Evolutionary conservation across 1,284 basidiomycete species (phyloP), one percentile per base, ranked within the genome.

Genomic region (Clitocybe nebularis): DNA sequence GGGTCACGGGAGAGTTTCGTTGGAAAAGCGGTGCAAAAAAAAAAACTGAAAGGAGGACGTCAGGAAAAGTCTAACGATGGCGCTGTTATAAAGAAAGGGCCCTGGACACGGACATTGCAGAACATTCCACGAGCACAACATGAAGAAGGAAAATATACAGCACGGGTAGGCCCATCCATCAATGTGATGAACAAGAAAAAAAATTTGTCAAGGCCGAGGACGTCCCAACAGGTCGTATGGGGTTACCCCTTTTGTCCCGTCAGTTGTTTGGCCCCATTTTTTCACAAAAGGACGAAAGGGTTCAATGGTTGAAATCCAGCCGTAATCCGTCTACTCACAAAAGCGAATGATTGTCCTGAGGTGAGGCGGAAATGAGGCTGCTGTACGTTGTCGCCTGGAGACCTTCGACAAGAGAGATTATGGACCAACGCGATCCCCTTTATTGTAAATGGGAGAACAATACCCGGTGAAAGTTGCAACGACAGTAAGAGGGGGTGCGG

Each of bases 111-210:
- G 14, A 29, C 26, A 29, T 29, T 10, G 26, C 11, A 14, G 14
- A 32, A 32, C 14, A 32, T 26, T 25, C 23, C 37, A 39, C 37
- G 37, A 39, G 23, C 16, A 11, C 11, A 21, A 21, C 22, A 23
- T 39, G 37, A 33, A 33, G 26, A 3, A 29, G 4, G 24, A 45
- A 19, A 40, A 24, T 10, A 29, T 13, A 39, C 17, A 17, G 21
- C 13, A 17, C 26, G n/a, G 24, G 10, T n/a, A n/a, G n/a, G n/a
- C n/a, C n/a, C n/a, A n/a, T n/a, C n/a, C 9, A 21, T 35, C 10
- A 34, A 17, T 17, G 11, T n/a, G 20, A 10, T 22, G 26, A 39
- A n/a, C 21, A 25, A 47, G 29, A 47, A 47, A 49, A 49, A 48
- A 41, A 19, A 4, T 44, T 48, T 47, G 32, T 37, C 26, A 3